phyloP scores from a whole-genome alignment of 768 basidiomycete species.

The Amanita phalloides region DNA sequence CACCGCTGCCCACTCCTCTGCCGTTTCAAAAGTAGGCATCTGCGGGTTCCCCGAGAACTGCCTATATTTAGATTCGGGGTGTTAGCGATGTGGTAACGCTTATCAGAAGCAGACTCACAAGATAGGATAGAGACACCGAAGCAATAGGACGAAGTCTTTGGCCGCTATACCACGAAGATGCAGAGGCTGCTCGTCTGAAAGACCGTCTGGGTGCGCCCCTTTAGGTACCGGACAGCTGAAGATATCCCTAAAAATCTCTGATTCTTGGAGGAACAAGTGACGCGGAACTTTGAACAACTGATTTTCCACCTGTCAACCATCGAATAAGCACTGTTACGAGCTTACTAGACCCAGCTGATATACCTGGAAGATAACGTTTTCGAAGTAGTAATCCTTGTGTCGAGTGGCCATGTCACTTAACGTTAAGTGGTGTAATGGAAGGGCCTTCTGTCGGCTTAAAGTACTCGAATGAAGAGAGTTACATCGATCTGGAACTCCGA shows the following conservation, averaged over 20 bases:
- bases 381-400: slow-evolving; percentile 2
- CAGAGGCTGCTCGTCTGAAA: slow-evolving; percentile 14
- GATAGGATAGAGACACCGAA: slow-evolving; percentile 16
- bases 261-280: slow-evolving; percentile 14
- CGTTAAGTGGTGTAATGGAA: not conserved
- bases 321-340: not conserved
- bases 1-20: slow-evolving; percentile 19
- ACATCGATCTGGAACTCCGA: no score
- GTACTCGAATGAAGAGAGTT: not conserved
- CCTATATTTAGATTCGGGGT: not conserved
- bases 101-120: slow-evolving; percentile 10
- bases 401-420: not conserved
- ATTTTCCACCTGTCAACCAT: slow-evolving; percentile 14
- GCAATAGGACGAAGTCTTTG: slow-evolving; percentile 15
- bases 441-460: not conserved
- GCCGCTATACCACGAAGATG: slow-evolving; percentile 13
- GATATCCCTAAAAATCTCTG: slow-evolving; percentile 15
- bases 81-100: not conserved
- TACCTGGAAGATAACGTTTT: slow-evolving; percentile 3
- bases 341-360: not conserved
- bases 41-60: not conserved
- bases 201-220: slow-evolving; percentile 11
- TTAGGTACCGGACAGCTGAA: slow-evolving; percentile 14
- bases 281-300: slow-evolving; percentile 18
- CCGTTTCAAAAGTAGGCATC: not conserved